Conservation (phyloP, 208 protist species). For the Wallacemonas sp. region DNA sequence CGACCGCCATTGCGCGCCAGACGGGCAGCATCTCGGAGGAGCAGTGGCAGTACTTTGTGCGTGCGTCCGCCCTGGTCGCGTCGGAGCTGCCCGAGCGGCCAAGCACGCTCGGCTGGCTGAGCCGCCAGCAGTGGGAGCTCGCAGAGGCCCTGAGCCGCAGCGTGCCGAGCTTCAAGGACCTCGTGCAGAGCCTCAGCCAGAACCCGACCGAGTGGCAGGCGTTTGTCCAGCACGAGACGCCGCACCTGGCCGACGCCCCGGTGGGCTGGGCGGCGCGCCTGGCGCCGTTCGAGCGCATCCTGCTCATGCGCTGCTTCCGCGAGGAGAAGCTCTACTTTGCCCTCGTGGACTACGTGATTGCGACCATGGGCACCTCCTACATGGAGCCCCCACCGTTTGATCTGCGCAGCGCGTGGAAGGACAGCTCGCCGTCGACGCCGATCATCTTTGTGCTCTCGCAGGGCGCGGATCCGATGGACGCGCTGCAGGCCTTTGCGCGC, state of each 20-base stretch:
- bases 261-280: slow-evolving; percentile 59
- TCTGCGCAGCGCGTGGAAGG: slow-evolving; percentile 81
- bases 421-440: slow-evolving; percentile 88
- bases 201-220: slow-evolving; percentile 59
- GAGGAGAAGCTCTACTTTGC: slow-evolving; percentile 95
- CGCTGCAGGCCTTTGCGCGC: slow-evolving; percentile 92
- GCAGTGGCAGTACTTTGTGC: slow-evolving; percentile 94
- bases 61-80: slow-evolving; percentile 85
- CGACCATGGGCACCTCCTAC: slow-evolving; percentile 91
- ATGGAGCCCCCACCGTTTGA: slow-evolving; percentile 95
- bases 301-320: slow-evolving; percentile 93
- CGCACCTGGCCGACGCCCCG: slow-evolving; percentile 61
- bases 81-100: slow-evolving; percentile 66
- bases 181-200: slow-evolving; percentile 53
- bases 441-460: slow-evolving; percentile 98
- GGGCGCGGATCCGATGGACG: slow-evolving; percentile 95
- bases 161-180: slow-evolving; percentile 67
- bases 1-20: slow-evolving; percentile 83
- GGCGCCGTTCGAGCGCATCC: slow-evolving; percentile 91
- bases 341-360: slow-evolving; percentile 86
- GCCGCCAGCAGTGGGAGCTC: slow-evolving; percentile 84
- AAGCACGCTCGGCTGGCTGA: slow-evolving; percentile 60
- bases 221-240: slow-evolving; percentile 63
- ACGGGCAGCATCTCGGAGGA: slow-evolving; percentile 62
- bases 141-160: slow-evolving; percentile 78